phyloP scores from a whole-genome alignment of 2,329 filamentous ascomycete species.

The Tolypocladium sp. region DNA sequence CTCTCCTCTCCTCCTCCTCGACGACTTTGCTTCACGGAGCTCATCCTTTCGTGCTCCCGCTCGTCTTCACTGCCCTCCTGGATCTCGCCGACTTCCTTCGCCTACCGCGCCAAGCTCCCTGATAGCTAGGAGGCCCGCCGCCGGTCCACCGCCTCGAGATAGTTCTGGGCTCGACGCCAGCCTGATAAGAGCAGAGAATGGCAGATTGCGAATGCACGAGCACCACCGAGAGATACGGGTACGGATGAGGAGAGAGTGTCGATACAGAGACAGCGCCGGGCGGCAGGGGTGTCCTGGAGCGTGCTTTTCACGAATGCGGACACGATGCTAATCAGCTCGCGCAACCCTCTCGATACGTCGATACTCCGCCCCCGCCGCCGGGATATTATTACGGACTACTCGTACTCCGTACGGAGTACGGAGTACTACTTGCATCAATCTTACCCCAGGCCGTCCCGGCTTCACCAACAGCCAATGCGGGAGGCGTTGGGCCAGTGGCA shows the following conservation, averaged over 20 bases:
- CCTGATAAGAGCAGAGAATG: background rate
- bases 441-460: background rate
- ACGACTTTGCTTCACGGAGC: too few species aligned
- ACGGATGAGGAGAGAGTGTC: background rate
- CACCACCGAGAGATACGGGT: too few species aligned
- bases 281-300: background rate
- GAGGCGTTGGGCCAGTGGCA: background rate
- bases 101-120: background rate
- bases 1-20: too few species aligned
- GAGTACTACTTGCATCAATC: background rate
- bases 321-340: background rate
- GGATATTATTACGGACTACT: too few species aligned
- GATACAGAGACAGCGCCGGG: background rate
- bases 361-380: background rate
- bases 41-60: too few species aligned
- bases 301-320: background rate
- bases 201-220: background rate
- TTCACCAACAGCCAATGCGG: background rate
- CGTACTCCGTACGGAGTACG: too few species aligned
- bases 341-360: background rate
- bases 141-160: background rate
- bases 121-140: background rate
- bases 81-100: background rate
- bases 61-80: background rate
- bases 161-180: background rate